Evolutionary conservation across 2,329 filamentous ascomycete genomes (phyloP).

Genomic region (Nigrospora sphaerica): DNA sequence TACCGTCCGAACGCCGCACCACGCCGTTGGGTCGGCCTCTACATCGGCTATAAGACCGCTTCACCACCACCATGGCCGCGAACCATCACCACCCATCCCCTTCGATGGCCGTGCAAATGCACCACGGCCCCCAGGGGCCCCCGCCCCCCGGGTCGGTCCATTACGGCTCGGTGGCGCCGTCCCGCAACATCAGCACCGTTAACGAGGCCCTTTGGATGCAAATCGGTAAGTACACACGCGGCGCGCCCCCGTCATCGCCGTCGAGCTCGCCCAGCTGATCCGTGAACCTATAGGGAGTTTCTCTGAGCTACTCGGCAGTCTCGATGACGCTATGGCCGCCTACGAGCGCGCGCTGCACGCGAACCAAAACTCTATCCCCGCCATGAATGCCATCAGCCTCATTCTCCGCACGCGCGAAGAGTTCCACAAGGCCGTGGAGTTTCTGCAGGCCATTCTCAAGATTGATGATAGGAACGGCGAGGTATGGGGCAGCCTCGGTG

Average conservation of each 20-base stretch:
- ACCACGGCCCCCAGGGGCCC: constrained; percentile 59
- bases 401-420: constrained; percentile 89
- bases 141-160: constrained; percentile 48
- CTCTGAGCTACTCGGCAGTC: constrained; percentile 79
- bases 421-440: constrained; percentile 90
- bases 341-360: constrained; percentile 86
- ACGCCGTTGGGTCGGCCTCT: too few species aligned
- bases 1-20: too few species aligned
- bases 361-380: constrained; percentile 80
- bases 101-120: constrained; percentile 65
- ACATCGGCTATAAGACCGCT: too few species aligned
- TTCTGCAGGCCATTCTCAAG: constrained; percentile 83
- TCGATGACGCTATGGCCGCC: constrained; percentile 81
- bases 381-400: constrained; percentile 90
- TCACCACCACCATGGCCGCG: constrained; percentile 37
- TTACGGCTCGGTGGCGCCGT: constrained; percentile 51
- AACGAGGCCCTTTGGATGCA: constrained; percentile 91
- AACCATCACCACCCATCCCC: constrained; percentile 77
- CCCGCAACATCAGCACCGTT: constrained; percentile 68
- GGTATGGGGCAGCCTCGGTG: constrained; percentile 92
- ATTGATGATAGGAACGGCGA: constrained; percentile 86
- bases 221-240: constrained; percentile 59
- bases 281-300: constrained; percentile 56
- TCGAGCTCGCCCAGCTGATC: background rate
- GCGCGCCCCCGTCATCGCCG: background rate